Evolutionary conservation across 768 basidiomycete species (phyloP), one percentile per base, ranked within the genome.

Genomic region (Tricholoma saponaceum): DNA sequence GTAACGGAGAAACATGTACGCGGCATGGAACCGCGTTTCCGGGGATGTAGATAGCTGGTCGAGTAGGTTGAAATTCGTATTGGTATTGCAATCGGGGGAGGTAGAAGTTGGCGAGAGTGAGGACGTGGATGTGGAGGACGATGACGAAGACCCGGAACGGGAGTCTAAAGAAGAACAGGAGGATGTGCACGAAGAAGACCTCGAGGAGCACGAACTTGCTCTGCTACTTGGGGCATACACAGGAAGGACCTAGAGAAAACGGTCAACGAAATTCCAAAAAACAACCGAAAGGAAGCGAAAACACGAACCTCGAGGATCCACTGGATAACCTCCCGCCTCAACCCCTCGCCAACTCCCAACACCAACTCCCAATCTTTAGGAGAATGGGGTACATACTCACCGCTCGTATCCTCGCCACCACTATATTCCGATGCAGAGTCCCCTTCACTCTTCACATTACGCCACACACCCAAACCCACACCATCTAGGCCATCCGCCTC

Each of bases 11-110:
- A 88, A 85, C 59, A 88, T 67, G 64, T 83, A 79, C 0, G 74
- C 81, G 0, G 86, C 86, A 56, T 88, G 86, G 61, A 87, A 88
- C 3, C 84, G 77, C 14, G 86, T 87, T 58, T 86, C 79, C 0
- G 75, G 76, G 0, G 80, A 84, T 2, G 71, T 76, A 7, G 67
- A 66, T 23, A 89, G 74, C 55, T 88, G 83, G 51, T 86, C 82
- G 39, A 72, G 66, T 25, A 88, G 72, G 54, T 83, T 70, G 10
- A 55, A 50, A 20, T 54, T 62, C 13, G 60, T 54, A 30, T 28
- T 62, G 16, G 59, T 52, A 35, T 23, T 56, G 12, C 55, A 64
- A 56, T 55, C 51, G 33, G 64, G 59, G 22, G 63, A 61, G 23
- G 60, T 51, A 26, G 59, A 57, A 25, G 47, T 41, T 18, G 52